phyloP scores from a whole-genome alignment of 2,329 filamentous ascomycete species.

The Stemphylium lycopersici region DNA sequence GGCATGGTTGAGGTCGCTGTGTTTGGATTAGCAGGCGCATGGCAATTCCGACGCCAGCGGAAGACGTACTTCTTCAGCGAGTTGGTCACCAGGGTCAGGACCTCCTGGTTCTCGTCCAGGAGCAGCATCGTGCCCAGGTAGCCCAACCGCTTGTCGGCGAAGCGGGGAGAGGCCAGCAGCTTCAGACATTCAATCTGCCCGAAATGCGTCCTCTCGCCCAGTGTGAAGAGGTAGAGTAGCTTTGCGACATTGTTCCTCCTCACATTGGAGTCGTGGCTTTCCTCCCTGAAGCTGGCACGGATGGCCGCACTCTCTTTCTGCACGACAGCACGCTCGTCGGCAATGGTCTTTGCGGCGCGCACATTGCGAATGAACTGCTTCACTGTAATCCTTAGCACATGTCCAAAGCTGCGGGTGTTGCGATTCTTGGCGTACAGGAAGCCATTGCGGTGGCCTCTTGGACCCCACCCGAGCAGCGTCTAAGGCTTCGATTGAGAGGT shows the following conservation, averaged over 20 bases:
- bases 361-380: constrained; percentile 99
- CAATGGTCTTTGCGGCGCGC: constrained; percentile 96
- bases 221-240: constrained; percentile 94
- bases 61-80: constrained; percentile 86
- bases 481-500: constrained; percentile 19
- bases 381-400: constrained; percentile 63
- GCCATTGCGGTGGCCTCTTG: constrained; percentile 60
- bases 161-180: constrained; percentile 92
- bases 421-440: constrained; percentile 57
- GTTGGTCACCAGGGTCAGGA: constrained; percentile 95
- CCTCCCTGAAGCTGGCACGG: constrained; percentile 94
- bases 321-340: constrained; percentile 96
- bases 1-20: constrained; percentile 90
- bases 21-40: constrained; percentile 19
- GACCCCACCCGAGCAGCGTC: constrained; percentile 53
- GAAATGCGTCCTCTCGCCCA: constrained; percentile 97
- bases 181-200: constrained; percentile 99
- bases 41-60: too few relatives aligned
- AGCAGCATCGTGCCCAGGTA: constrained; percentile 96
- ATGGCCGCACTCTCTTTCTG: constrained; percentile 99
- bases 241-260: constrained; percentile 99
- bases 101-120: constrained; percentile 97
- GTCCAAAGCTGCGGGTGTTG: constrained; percentile 22
- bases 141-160: constrained; percentile 95
- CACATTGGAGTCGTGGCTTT: constrained; percentile 88